Evolutionary conservation across 768 basidiomycete species (phyloP).

Genomic region (Hortiboletus campestris): DNA sequence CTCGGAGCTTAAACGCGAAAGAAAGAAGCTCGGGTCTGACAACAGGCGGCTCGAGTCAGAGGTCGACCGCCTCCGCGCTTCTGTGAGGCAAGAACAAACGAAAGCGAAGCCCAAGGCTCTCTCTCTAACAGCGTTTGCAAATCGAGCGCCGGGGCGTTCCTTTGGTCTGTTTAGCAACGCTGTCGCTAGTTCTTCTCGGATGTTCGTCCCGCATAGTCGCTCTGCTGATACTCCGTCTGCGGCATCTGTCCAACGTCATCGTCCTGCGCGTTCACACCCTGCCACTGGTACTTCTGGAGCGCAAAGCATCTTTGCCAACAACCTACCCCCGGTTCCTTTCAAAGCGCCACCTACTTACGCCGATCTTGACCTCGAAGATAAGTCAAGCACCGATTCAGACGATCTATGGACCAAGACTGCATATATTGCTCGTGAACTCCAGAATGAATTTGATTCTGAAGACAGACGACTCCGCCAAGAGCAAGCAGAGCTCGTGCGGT

Average conservation of each 20-base stretch:
- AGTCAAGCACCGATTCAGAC: not conserved
- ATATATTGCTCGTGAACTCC: conserved; percentile 30
- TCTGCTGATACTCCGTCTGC: not conserved
- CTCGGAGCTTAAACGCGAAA: conserved; percentile 35
- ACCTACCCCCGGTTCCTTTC: conserved; percentile 24
- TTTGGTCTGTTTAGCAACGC: conserved; percentile 18
- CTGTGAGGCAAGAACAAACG: conserved; percentile 14
- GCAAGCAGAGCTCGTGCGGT: conserved; percentile 26
- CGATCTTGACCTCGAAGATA: conserved; percentile 9
- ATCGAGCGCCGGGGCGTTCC: not conserved
- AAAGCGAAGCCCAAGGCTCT: not conserved
- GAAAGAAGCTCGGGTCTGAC: conserved; percentile 23
- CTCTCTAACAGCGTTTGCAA: not conserved
- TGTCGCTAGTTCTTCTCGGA: conserved; percentile 24
- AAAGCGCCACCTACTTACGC: conserved; percentile 6
- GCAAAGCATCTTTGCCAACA: conserved; percentile 27
- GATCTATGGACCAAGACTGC: conserved; percentile 1
- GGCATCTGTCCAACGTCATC: not conserved
- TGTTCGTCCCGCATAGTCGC: not conserved
- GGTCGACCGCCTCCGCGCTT: conserved; percentile 11
- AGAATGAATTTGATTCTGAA: conserved; percentile 42
- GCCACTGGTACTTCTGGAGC: conserved; percentile 5
- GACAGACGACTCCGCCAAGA: conserved; percentile 38
- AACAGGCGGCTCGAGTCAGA: conserved; percentile 30
- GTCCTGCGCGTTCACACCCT: not conserved